Evolutionary conservation across 306 rosid species (phyloP).

Genomic region (Lablab purpureus): DNA sequence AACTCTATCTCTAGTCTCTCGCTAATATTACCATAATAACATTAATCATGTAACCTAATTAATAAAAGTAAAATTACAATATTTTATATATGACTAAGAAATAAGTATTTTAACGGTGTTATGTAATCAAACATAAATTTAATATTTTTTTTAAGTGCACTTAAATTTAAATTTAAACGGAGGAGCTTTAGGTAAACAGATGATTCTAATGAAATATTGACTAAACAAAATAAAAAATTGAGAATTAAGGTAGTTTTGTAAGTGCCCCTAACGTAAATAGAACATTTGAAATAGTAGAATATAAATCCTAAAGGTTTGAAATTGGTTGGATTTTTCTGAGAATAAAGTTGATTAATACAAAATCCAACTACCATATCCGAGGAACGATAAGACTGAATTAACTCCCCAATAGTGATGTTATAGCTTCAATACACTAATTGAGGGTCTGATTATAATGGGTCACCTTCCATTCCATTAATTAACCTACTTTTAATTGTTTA

Average conservation of each 20-base stretch:
- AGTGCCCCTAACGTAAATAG: too few relatives aligned
- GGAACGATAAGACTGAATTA: conserved; percentile 42
- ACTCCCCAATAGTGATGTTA: conserved; percentile 37
- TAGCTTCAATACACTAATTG: conserved; percentile 28
- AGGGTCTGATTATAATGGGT: conserved; percentile 42
- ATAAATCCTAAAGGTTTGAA: neutral
- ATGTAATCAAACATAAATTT: too few relatives aligned
- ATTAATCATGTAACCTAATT: too few relatives aligned
- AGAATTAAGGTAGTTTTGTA: too few relatives aligned
- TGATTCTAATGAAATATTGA: neutral
- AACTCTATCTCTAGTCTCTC: too few relatives aligned
- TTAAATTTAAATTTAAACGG: neutral
- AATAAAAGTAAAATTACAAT: too few relatives aligned
- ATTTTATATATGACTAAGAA: too few relatives aligned
- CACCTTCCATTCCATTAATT: conserved; percentile 48
- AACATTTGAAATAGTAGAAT: neutral
- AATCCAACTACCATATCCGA: neutral
- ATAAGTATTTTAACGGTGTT: too few relatives aligned
- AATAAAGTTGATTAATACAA: conserved; percentile 2
- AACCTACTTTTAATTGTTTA: neutral
- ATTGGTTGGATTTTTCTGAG: neutral
- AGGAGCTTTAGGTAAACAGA: neutral
- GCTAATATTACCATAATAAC: too few relatives aligned
- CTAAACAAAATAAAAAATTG: neutral
- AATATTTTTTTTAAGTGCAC: too few relatives aligned